Base-by-base conservation (phyloP, 73 alveolate genomes). In the Paramecium bursaria region DNA sequence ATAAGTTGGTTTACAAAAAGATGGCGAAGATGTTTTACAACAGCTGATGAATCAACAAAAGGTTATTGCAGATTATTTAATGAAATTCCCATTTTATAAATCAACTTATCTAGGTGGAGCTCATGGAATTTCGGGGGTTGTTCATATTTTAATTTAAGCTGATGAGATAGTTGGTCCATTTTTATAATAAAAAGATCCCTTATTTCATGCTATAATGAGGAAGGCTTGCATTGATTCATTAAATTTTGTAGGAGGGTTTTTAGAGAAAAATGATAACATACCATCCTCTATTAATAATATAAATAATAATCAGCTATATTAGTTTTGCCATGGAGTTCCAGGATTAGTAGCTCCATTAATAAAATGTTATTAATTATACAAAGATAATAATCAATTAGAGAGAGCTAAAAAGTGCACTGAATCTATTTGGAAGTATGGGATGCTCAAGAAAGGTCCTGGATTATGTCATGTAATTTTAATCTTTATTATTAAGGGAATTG, bases 271-370 rank as follows among this genome's bases (percentile, higher is more conserved):
- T n/a, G 99, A 99, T 29, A 94, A 94, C 80, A 92, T 94, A 52
- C 97, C 98, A 35, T 76, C 93, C 48, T 73, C 86, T 11, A 22
- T 54, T 25, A 91, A 91, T 15, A 48, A 67, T 7, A 87, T 75
- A 14, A 86, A 80, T 2, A 95, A 90, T 29, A 94, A 90, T n/a
- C 75, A 75, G 4, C 82, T 90, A 27, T 91, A 85, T 27, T 98
- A 97, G 54, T 97, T 92, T 87, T 97, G 99, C 50, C 99, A 97
- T 95, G 99, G 99, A 27, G 94, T 98, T 50, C 94, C 98, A 9
- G 99, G 99, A 13, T 97, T 98, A 1, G 92, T 97, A 26, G 97
- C 95, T 47, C 87, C 95, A 49, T 85, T 95, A 50, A 30, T 90
- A 33, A 90, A 86, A 73, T 99, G 98, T 0, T 87, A 90, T 46